Percentiles rank a stretch among this genome's conserved stretches.
Conservation (phyloP, 2,329 filamentous ascomycete genomes). For the Aspergillus tamarii region DNA sequence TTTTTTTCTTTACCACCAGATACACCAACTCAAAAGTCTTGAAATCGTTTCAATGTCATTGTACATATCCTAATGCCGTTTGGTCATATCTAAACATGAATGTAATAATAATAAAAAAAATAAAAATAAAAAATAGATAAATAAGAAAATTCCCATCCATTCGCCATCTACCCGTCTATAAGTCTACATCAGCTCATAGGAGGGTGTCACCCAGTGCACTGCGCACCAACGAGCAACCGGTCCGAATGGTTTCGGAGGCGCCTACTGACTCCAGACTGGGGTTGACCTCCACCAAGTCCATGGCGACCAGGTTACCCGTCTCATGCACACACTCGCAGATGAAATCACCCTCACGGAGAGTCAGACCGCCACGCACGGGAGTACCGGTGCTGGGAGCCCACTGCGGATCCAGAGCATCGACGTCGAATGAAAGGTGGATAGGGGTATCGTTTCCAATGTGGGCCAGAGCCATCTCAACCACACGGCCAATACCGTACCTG, state of each 20-base stretch:
- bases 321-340: constrained; percentile 87
- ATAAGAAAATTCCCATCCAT: neutral
- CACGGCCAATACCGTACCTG: constrained; percentile 88
- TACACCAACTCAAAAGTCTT: neutral
- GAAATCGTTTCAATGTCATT: constrained; percentile 3
- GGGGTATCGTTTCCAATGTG: constrained; percentile 94
- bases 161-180: constrained; percentile 4
- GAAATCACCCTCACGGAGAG: constrained; percentile 92
- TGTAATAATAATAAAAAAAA: neutral
- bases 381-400: constrained; percentile 97
- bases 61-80: neutral
- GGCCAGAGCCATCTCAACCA: constrained; percentile 97
- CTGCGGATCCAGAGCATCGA: constrained; percentile 93
- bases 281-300: constrained; percentile 84
- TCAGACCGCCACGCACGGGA: constrained; percentile 89
- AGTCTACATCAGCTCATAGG: constrained; percentile 53
- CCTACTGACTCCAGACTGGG: constrained; percentile 70
- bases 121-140: neutral
- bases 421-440: constrained; percentile 96
- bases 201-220: constrained; percentile 92
- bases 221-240: constrained; percentile 86
- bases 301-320: constrained; percentile 75
- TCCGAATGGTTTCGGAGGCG: constrained; percentile 82
- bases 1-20: neutral
- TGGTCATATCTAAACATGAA: constrained; percentile 6